Evolutionary conservation across 495 filamentous ascomycete genomes (phyloP).

Genomic region (Daldinia caldariorum): DNA sequence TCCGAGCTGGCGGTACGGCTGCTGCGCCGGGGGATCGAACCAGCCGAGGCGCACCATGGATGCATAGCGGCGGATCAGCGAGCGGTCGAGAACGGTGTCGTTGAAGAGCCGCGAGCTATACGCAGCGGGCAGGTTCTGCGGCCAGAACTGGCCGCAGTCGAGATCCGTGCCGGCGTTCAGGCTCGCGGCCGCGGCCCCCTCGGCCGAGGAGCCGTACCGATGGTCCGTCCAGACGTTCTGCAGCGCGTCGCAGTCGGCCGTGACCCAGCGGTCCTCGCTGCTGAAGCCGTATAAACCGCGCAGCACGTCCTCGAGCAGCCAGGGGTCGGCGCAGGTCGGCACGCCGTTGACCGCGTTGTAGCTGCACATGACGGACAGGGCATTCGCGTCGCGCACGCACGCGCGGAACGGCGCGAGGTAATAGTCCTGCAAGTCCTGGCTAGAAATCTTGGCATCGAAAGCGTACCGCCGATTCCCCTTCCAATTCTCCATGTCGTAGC

Average conservation of each 20-base stretch:
- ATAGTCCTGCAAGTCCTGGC: slow-evolving; percentile 67
- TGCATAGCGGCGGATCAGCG: slow-evolving; percentile 65
- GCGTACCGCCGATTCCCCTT: slow-evolving; percentile 61
- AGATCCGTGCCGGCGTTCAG: slow-evolving; percentile 70
- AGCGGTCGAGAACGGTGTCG: slow-evolving; percentile 59
- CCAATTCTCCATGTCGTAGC: slow-evolving; percentile 71
- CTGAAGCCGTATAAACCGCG: slow-evolving; percentile 63
- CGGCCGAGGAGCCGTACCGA: slow-evolving; percentile 58
- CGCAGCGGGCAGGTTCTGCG: slow-evolving; percentile 58
- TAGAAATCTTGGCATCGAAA: slow-evolving; percentile 65
- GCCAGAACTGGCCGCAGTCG: slow-evolving; percentile 68
- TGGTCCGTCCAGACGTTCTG: slow-evolving; percentile 67
- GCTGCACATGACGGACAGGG: slow-evolving; percentile 67
- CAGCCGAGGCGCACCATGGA: slow-evolving; percentile 67
- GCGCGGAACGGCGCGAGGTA: slow-evolving; percentile 62
- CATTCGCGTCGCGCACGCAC: slow-evolving; percentile 65
- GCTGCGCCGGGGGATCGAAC: slow-evolving; percentile 61
- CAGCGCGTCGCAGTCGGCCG: slow-evolving; percentile 67
- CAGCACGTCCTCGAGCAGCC: slow-evolving; percentile 66
- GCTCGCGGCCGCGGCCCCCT: slow-evolving; percentile 61
- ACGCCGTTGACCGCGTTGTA: slow-evolving; percentile 71
- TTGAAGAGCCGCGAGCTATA: slow-evolving; percentile 49
- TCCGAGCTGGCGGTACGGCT: slow-evolving; percentile 60
- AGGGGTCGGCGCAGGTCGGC: slow-evolving; percentile 65
- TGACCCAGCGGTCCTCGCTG: slow-evolving; percentile 64